Evolutionary conservation across 306 rosid species (phyloP), one percentile per base, ranked within the genome.

Genomic region (Mimosa bimucronata): DNA sequence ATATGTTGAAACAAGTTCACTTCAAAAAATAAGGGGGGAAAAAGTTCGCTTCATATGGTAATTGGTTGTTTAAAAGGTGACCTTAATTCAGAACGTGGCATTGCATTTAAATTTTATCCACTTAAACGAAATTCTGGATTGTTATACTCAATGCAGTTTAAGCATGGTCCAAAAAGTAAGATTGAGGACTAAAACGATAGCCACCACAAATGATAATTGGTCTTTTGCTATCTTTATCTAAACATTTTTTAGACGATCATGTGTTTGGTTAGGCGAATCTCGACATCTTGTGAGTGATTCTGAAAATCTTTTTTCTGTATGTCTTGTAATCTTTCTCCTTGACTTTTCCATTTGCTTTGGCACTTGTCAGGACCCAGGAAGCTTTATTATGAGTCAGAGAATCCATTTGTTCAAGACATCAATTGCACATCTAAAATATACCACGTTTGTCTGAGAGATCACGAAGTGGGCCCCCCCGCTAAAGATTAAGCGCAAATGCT

Each of bases 211-310:
- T 8, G 2, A 21, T 55, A 18, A 15, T 18, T 48, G 10, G 14
- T 9, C 21, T 46, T n/a, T 11, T 7, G 28, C 48, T 25, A 46
- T 46, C 72, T 55, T 55, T 55, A 21, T 21, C 29, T n/a, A 55
- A 55, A n/a, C 62, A 2, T 9, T n/a, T n/a, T 8, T n/a, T 9
- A 1, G 2, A 23, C 5, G 40, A 67, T 60, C 25, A 7, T 58
- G 23, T 34, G 72, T 57, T 38, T 26, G 69, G 71, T 61, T 48
- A 83, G 60, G 53, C 45, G 29, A 38, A 69, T 75, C n/a, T n/a
- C n/a, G n/a, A n/a, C n/a, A n/a, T n/a, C 19, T 25, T n/a, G 10
- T 34, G 2, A 28, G 13, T 16, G 57, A 18, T 18, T 3, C 23
- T 50, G 7, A 50, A 44, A 12, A 50, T 18, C n/a, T 5, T 16